These are phyloP conservation scores for Ceriops zippeliana DNA, from an alignment of 345 rosid genomes.

Conservation along the genomic window DNA sequence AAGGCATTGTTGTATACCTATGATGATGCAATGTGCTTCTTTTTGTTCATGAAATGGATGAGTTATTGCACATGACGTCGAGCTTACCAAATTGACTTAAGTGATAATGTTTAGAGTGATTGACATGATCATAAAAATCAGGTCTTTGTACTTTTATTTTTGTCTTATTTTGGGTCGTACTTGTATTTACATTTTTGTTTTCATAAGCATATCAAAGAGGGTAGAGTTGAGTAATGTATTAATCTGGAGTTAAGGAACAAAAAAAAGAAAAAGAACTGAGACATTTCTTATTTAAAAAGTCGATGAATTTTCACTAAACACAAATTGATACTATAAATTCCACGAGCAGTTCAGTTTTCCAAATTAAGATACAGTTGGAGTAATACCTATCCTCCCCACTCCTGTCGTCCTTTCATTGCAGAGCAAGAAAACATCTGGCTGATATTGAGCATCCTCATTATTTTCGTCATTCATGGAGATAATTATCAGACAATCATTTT, in stretches of 20 bases:
- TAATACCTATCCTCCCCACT: neutral
- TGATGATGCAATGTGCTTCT: no score
- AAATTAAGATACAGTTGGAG: neutral
- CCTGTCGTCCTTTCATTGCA: no score
- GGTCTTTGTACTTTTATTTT: neutral
- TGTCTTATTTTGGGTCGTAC: neutral
- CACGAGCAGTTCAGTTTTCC: neutral
- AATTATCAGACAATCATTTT: constrained; percentile 7
- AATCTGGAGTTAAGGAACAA: no score
- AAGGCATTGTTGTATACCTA: no score
- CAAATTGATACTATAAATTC: neutral
- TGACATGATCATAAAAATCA: neutral
- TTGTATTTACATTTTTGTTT: neutral
- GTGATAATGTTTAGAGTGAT: neutral
- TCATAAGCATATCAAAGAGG: neutral
- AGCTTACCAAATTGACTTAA: neutral
- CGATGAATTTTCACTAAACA: neutral
- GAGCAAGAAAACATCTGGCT: neutral
- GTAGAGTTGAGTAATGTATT: neutral
- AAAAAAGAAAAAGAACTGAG: neutral
- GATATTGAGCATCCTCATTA: constrained; percentile 5
- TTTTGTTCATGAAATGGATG: neutral
- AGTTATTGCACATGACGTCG: neutral
- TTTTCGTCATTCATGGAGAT: constrained; percentile 8
- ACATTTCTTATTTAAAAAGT: neutral